phyloP scores from a whole-genome alignment of 306 rosid species.

The Quillaja saponaria region DNA sequence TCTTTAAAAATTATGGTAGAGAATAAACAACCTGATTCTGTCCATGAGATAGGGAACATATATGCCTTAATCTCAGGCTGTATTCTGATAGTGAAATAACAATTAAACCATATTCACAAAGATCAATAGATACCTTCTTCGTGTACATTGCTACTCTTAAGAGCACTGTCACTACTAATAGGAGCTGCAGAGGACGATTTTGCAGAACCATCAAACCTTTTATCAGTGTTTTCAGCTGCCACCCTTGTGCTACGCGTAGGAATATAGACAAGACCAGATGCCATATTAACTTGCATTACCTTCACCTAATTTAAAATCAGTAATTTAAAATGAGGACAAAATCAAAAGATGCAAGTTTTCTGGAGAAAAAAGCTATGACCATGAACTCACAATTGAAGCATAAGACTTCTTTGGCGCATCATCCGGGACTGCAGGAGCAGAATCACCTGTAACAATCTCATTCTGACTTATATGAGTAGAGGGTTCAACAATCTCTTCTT shows the following conservation, averaged over 20 bases:
- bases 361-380: constrained; percentile 20
- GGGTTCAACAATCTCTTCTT: constrained; percentile 63
- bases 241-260: constrained; percentile 51
- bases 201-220: constrained; percentile 44
- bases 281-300: constrained; percentile 59
- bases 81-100: constrained; percentile 3
- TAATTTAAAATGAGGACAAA: constrained; percentile 31
- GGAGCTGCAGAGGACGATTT: constrained; percentile 56
- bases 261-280: constrained; percentile 49
- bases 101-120: constrained; percentile 18
- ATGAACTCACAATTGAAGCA: constrained; percentile 83
- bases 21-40: too few relatives aligned
- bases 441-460: constrained; percentile 45
- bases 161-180: constrained; percentile 55
- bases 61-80: too few relatives aligned
- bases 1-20: too few relatives aligned
- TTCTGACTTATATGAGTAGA: constrained; percentile 41
- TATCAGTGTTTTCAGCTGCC: constrained; percentile 52
- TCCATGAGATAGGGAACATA: too few relatives aligned
- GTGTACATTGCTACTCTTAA: constrained; percentile 61
- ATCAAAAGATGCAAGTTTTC: constrained; percentile 2
- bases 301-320: constrained; percentile 46
- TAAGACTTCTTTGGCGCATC: constrained; percentile 76
- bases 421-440: constrained; percentile 62
- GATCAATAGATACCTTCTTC: constrained; percentile 70